Evolutionary conservation across 768 basidiomycete genomes (phyloP), one percentile per base, ranked within the genome.

Genomic region (Ephemerocybe angulata): DNA sequence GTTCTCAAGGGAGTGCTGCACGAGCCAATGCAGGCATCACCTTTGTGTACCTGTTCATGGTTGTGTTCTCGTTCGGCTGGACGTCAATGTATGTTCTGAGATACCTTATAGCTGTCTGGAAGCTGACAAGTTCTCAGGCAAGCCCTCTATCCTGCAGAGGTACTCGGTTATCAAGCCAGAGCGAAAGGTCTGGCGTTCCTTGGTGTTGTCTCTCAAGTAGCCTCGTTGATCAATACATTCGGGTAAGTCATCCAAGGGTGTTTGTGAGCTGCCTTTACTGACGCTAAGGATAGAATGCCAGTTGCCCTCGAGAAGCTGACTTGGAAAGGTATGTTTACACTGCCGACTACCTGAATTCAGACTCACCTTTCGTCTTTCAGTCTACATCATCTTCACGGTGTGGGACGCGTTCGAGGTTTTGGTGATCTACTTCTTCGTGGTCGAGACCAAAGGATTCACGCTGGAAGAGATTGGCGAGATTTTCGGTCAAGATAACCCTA

Each of bases 11-110:
- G 42, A 74, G 64, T 55, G 57, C 60, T 1, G 65, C 63, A 8
- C 69, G 77, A 19, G 68, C 78, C 15, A 80, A 75, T 58, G 79
- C 81, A 2, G 82, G 81, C 2, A 79, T 83, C 51, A 69, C 75
- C 0, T 81, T 82, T 60, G 76, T 78, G 21, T 78, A 72, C 60
- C 59, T 79, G 52, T 79, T 79, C 66, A 77, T 76, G 76, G 76
- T 79, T 8, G 70, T 78, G 29, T 83, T 75, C 63, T 80, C 78
- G 4, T 78, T 80, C 59, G 81, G 81, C 44, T 81, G 76, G 76
- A 83, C 82, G 2, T 76, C 80, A 1, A 79, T 83, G 78, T 76
- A 54, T 55, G 74, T 61, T 15, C n/a, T 17, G 7, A 1, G 15
- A 6, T 10, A 15, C 4, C n/a, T 31, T 15, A n/a, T 37, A 30